These are phyloP conservation scores for Chalciporus piperatus DNA, from an alignment of 768 basidiomycete species.

Conservation along the genomic window DNA sequence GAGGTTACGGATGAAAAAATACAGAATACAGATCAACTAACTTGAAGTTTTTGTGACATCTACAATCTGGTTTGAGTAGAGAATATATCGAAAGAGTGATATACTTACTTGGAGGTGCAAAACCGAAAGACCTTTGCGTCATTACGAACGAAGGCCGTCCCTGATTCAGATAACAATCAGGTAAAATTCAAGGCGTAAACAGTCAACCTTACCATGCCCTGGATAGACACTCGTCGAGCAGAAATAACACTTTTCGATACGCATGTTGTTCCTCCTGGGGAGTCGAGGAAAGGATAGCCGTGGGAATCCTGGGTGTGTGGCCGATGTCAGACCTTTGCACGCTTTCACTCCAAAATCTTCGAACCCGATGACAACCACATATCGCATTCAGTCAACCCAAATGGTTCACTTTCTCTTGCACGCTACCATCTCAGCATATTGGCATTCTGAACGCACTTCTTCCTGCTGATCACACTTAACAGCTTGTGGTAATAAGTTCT, in stretches of 20 bases:
- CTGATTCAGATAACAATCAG: slow-evolving; percentile 40
- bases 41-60: slow-evolving; percentile 99
- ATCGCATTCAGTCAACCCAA: no score
- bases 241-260: slow-evolving; percentile 98
- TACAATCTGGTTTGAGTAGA: slow-evolving; percentile 29
- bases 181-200: not conserved
- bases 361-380: no score
- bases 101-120: slow-evolving; percentile 89
- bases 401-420: no score
- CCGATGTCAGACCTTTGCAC: no score
- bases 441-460: no score
- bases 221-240: slow-evolving; percentile 97
- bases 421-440: no score
- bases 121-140: slow-evolving; percentile 98
- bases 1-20: not conserved
- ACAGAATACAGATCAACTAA: slow-evolving; percentile 34
- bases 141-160: slow-evolving; percentile 95
- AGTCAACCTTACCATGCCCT: slow-evolving; percentile 68
- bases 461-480: no score
- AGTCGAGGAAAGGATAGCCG: slow-evolving; percentile 9
- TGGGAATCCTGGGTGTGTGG: slow-evolving; percentile 30
- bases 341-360: no score
- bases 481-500: no score
- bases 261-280: slow-evolving; percentile 47
- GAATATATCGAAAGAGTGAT: not conserved